phyloP scores from a whole-genome alignment of 352 stramenopile species.

The Stramenopiles sp. region DNA sequence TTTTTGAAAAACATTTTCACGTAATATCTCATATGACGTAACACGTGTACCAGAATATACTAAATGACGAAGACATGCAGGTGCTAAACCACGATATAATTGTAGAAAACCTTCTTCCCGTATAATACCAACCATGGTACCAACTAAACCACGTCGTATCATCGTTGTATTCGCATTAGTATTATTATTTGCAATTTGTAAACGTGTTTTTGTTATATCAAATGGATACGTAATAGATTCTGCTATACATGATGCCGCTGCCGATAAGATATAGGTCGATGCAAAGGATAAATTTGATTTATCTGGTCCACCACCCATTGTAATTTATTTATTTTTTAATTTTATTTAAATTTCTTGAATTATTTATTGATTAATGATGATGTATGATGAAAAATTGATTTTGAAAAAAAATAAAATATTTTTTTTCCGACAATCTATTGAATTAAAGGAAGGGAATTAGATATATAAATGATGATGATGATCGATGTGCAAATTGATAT shows the following conservation, averaged over 20 bases:
- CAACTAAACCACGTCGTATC: not conserved
- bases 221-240: not conserved
- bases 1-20: slow-evolving; percentile 29
- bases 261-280: not conserved
- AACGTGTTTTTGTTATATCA: not conserved
- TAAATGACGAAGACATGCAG: slow-evolving; percentile 68
- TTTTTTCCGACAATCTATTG: no score
- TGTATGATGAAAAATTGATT: no score
- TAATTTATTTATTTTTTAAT: not conserved
- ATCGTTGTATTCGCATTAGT: no score
- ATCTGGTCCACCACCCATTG: not conserved
- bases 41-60: slow-evolving; percentile 79
- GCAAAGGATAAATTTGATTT: not conserved
- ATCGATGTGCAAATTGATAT: no score
- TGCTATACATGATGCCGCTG: not conserved
- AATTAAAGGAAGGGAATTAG: no score
- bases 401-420: no score
- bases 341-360: no score
- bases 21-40: slow-evolving; percentile 50
- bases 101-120: slow-evolving; percentile 42
- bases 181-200: not conserved
- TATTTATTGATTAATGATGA: no score
- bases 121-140: slow-evolving; percentile 22
- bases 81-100: slow-evolving; percentile 52
- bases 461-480: no score